Conservation (phyloP, 2,329 filamentous ascomycete genomes). For the Monosporascus sp. region DNA sequence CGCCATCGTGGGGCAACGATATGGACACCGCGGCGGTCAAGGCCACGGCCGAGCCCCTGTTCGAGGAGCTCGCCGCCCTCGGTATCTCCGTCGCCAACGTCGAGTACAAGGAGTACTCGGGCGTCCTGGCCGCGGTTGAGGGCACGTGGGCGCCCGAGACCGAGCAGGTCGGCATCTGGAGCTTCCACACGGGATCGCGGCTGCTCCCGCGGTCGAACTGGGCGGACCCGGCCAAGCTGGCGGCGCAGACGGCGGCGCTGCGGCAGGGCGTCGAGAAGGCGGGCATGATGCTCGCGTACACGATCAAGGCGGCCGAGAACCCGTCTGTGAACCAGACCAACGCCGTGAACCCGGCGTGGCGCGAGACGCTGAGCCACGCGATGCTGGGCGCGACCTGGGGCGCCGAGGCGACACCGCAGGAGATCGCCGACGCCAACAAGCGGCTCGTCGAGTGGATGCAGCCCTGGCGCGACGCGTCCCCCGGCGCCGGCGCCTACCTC, state of each 20-base stretch:
- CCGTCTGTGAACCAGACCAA: conserved; percentile 15
- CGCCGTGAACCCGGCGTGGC: conserved; percentile 16
- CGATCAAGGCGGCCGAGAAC: conserved; percentile 12
- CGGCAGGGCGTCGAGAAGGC: conserved; percentile 7
- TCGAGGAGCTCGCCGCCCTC: conserved; percentile 7
- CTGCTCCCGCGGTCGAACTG: conserved; percentile 17
- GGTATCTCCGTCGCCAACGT: conserved; percentile 8
- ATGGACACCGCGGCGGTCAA: conserved; percentile 4
- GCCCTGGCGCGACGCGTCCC: conserved; percentile 17
- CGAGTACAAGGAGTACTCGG: conserved; percentile 8
- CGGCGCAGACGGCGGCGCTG: conserved; percentile 10
- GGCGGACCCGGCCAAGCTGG: conserved; percentile 9
- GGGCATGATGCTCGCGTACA: conserved; percentile 15
- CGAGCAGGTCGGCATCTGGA: conserved; percentile 12
- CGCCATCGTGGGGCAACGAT: conserved; percentile 14
- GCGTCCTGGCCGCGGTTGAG: conserved; percentile 9
- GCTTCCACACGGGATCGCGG: conserved; percentile 13
- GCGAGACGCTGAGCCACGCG: conserved; percentile 8
- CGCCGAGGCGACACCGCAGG: conserved; percentile 4
- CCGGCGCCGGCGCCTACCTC: conserved; percentile 38
- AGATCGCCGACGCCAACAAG: conserved; percentile 10
- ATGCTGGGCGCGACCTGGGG: conserved; percentile 12
- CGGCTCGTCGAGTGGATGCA: conserved; percentile 12
- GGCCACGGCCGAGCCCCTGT: conserved; percentile 8
- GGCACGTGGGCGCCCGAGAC: conserved; percentile 13